Evolutionary conservation across 306 rosid species (phyloP).

Genomic region (Acacia crassicarpa): DNA sequence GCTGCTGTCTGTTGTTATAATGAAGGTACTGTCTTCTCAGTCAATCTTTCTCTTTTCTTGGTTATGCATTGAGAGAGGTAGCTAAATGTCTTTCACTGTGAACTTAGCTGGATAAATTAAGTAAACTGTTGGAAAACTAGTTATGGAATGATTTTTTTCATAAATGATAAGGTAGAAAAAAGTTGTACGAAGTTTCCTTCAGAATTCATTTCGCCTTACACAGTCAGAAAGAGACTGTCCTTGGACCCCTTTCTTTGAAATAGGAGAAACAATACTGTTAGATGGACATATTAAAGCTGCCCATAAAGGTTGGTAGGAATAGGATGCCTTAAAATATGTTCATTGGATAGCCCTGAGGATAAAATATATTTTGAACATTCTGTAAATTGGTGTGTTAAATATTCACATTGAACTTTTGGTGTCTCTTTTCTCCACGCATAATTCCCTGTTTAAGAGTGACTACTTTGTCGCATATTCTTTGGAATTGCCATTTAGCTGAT

Average conservation of each 20-base stretch:
- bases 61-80: background rate
- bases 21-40: constrained; percentile 64
- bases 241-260: background rate
- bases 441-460: background rate
- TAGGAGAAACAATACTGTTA: background rate
- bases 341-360: background rate
- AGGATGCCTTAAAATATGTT: background rate
- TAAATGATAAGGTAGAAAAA: background rate
- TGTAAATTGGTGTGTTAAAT: background rate
- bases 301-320: too few species aligned
- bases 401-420: background rate
- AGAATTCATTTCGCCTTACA: background rate
- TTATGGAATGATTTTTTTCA: background rate
- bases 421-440: background rate
- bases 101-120: too few species aligned
- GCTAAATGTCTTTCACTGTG: background rate
- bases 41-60: background rate
- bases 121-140: background rate
- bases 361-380: background rate
- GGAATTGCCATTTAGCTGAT: background rate
- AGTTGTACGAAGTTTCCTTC: too few species aligned
- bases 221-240: background rate
- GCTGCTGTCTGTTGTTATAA: constrained; percentile 78
- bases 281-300: background rate
- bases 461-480: background rate